Conservation (phyloP, 2,329 filamentous ascomycete genomes). For the Metarhizium guizhouense region DNA sequence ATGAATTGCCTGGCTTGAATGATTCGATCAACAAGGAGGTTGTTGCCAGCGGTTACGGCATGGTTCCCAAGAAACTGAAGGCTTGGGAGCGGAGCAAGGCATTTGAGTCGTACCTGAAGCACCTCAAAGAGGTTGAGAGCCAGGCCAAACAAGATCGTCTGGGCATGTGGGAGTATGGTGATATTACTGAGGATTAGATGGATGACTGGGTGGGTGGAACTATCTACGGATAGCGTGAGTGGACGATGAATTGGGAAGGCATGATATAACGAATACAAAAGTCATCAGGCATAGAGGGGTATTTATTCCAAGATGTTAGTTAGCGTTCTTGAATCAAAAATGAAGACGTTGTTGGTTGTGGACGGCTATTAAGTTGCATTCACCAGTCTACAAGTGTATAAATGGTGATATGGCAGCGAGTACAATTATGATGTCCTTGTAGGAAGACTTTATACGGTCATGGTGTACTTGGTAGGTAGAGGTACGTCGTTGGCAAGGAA, state of each 20-base stretch:
- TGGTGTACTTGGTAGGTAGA: too few relatives aligned
- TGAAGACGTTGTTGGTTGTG: background rate
- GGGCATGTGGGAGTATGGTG: constrained; percentile 98
- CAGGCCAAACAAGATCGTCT: constrained; percentile 71
- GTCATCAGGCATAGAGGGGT: constrained; percentile 2
- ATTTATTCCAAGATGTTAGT: background rate
- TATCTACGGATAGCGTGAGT: background rate
- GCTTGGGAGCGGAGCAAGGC: constrained; percentile 71
- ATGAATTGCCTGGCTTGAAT: constrained; percentile 45
- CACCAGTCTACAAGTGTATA: too few relatives aligned
- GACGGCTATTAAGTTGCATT: too few relatives aligned
- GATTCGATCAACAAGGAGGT: constrained; percentile 88
- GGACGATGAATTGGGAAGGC: background rate
- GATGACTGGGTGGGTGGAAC: background rate
- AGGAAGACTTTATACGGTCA: too few relatives aligned
- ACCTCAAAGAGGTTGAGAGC: constrained; percentile 63
- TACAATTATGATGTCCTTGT: too few relatives aligned
- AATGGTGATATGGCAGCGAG: too few relatives aligned
- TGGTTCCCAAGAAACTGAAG: constrained; percentile 89
- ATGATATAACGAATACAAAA: background rate
- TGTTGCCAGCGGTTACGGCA: constrained; percentile 71
- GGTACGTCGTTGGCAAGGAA: too few relatives aligned
- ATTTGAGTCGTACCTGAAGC: constrained; percentile 61
- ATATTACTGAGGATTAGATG: constrained; percentile 79
- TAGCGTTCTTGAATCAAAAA: background rate